Conservation (phyloP, 1,284 basidiomycete species). For the Psilocybe mexicana region DNA sequence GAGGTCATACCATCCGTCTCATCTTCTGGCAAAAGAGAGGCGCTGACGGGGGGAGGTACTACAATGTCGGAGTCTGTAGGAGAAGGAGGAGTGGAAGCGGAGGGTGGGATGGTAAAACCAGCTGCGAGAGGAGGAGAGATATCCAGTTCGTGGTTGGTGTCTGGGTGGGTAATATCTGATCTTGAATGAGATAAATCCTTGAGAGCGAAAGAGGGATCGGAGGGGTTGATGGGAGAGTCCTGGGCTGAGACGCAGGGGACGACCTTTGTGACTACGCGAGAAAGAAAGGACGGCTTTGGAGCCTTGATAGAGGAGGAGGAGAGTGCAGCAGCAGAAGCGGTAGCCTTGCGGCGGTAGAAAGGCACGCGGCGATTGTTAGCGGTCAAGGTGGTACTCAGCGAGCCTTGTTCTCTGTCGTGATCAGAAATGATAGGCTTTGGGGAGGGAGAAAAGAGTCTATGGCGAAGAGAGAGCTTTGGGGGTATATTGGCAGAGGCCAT, state of each 20-base stretch:
- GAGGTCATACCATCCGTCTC: slow-evolving; percentile 54
- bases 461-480: slow-evolving; percentile 29
- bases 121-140: slow-evolving; percentile 30
- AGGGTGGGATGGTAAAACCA: slow-evolving; percentile 27
- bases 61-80: slow-evolving; percentile 40
- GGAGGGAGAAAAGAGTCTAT: slow-evolving; percentile 28
- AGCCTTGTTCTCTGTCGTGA: slow-evolving; percentile 41
- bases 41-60: slow-evolving; percentile 43
- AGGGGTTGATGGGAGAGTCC: slow-evolving; percentile 16
- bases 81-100: slow-evolving; percentile 28
- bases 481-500: slow-evolving; percentile 15
- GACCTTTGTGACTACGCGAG: slow-evolving; percentile 38
- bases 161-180: slow-evolving; percentile 14
- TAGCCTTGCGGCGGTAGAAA: slow-evolving; percentile 43
- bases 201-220: slow-evolving; percentile 16
- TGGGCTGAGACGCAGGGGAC: slow-evolving; percentile 41
- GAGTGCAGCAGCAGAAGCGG: slow-evolving; percentile 32
- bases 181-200: slow-evolving; percentile 17
- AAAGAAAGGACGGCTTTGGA: slow-evolving; percentile 36
- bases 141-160: slow-evolving; percentile 15
- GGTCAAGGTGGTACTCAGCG: slow-evolving; percentile 39
- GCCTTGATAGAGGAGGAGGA: slow-evolving; percentile 32
- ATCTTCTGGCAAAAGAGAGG: slow-evolving; percentile 42
- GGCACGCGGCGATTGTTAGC: slow-evolving; percentile 37
- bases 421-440: slow-evolving; percentile 11